phyloP scores from a whole-genome alignment of 2,329 filamentous ascomycete genomes.

The Blumeria graminis region DNA sequence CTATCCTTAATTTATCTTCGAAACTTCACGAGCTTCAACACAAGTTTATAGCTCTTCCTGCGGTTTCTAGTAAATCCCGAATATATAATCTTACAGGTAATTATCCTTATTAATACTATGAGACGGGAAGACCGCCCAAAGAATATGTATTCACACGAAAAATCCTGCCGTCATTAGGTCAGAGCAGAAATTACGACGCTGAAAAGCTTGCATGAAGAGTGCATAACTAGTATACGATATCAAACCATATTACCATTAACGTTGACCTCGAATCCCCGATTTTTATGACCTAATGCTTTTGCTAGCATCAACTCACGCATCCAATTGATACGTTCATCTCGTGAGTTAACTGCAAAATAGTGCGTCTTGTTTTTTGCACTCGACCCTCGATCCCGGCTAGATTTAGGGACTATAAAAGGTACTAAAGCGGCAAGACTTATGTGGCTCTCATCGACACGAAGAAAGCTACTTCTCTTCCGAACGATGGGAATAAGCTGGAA shows the following conservation, averaged over 20 bases:
- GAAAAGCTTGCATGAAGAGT: too few relatives aligned
- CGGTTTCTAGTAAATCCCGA: too few relatives aligned
- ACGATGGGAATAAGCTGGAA: constrained; percentile 56
- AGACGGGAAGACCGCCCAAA: too few relatives aligned
- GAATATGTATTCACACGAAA: too few relatives aligned
- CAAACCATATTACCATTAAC: constrained; percentile 59
- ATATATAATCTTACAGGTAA: too few relatives aligned
- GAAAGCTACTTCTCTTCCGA: constrained; percentile 18
- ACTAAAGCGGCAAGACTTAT: constrained; percentile 14
- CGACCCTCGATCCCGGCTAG: constrained; percentile 18
- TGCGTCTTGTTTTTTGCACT: constrained; percentile 60
- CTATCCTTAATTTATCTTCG: too few relatives aligned
- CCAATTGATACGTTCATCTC: constrained; percentile 91
- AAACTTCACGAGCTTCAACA: too few relatives aligned
- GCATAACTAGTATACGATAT: neutral
- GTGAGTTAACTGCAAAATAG: constrained; percentile 71
- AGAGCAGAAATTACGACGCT: too few relatives aligned
- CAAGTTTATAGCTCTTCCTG: too few relatives aligned
- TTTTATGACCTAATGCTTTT: constrained; percentile 66
- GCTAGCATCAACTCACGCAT: constrained; percentile 85
- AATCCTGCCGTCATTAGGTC: too few relatives aligned
- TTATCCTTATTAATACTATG: too few relatives aligned
- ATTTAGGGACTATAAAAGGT: neutral
- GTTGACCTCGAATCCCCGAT: constrained; percentile 58
- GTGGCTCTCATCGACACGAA: too few relatives aligned